phyloP scores from a whole-genome alignment of 2,329 filamentous ascomycete genomes.

The Botrytis galanthina region DNA sequence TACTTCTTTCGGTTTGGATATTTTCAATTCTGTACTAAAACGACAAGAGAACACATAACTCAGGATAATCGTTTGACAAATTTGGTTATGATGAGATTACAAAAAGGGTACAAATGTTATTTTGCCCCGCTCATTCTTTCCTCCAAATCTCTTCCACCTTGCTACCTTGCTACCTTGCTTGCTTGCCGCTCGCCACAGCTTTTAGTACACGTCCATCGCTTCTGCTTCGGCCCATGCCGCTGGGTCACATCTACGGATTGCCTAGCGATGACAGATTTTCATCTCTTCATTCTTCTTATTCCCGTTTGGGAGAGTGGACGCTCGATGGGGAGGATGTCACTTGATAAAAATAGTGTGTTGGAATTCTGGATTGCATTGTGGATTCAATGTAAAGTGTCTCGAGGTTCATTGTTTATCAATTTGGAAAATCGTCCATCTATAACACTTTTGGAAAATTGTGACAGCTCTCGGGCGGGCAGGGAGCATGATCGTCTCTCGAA shows the following conservation, averaged over 20 bases:
- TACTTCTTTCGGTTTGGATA: not conserved
- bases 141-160: not conserved
- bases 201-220: slow-evolving; percentile 13
- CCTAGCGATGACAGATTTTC: not conserved
- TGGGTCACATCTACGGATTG: slow-evolving; percentile 6
- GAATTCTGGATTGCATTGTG: not conserved
- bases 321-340: not conserved
- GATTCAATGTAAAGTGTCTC: not conserved
- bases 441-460: not conserved
- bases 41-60: not conserved
- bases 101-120: not conserved
- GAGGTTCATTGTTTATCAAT: not conserved
- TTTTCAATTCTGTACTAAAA: not conserved
- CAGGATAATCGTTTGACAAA: slow-evolving; percentile 1
- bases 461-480: slow-evolving; percentile 1
- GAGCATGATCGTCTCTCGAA: slow-evolving; percentile 1
- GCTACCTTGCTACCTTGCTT: not conserved
- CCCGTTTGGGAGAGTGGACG: not conserved
- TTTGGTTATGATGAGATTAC: slow-evolving; percentile 1
- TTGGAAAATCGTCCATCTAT: not conserved
- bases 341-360: not conserved
- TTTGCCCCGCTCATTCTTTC: slow-evolving; percentile 1
- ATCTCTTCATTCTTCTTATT: not conserved
- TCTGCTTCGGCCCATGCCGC: slow-evolving; percentile 20
- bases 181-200: slow-evolving; percentile 12